Evolutionary conservation across 1,284 basidiomycete species (phyloP), one percentile per base, ranked within the genome.

Genomic region (Trametes versicolor): DNA sequence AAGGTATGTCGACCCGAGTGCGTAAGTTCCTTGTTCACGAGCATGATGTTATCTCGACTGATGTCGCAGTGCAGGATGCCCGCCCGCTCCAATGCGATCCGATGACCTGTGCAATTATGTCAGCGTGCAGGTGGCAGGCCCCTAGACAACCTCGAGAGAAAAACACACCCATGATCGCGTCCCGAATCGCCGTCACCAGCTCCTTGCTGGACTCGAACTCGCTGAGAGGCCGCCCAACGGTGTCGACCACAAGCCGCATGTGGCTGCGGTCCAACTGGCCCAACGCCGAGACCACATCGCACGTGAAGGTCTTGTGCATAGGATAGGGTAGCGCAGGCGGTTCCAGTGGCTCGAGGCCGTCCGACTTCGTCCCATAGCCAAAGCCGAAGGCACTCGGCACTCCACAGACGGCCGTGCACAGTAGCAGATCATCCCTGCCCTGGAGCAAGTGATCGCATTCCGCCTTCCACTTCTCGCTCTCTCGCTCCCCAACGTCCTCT

Each of bases 41-140:
- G 63, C 8, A 70, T 41, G 27, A 70, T 60, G 41, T 70, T 70
- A 41, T 61, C 64, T 5, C 50, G 49, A 32, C 69, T 70, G 52
- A 68, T 39, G 41, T 68, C 69, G 1, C 69, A 60, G 21, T 70
- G 69, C 1, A 66, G 32, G 13, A 70, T 25, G 1, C 66, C 63
- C 1, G 49, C 62, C 8, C 52, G 13, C 27, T 64, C 59, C 29
- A 37, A 53, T 21, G 61, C 60, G 0, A 51, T 17, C 23, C 32
- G 48, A 21, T 66, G 65, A 1, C 58, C 65, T 66, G 27, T 3
- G n/a, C 3, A 21, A n/a, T 15, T 19, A 32, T 6, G 9, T 13
- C 8, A 36, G 51, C 6, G 7, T 1, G 12, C 8, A n/a, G 10
- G n/a, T 21, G 6, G 7, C n/a, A 49, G 27, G 27, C 10, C 13